Conservation (phyloP, 2,329 filamentous ascomycete species). For the Clonostachys rosea region DNA sequence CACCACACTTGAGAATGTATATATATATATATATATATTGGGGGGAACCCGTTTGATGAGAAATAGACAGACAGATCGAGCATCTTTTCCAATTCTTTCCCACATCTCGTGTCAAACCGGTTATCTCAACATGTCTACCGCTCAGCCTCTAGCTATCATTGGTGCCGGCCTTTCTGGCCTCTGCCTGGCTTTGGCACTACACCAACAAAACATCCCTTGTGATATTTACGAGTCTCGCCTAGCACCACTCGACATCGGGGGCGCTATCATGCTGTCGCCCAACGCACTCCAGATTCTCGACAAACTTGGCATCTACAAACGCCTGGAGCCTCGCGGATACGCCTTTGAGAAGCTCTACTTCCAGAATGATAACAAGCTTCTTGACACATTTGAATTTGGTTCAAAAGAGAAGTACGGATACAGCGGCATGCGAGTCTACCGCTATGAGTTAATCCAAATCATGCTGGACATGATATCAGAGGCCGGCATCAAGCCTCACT, state of each 20-base stretch:
- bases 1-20: too few species aligned
- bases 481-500: conserved; percentile 34
- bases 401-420: conserved; percentile 43
- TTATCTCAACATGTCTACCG: background rate
- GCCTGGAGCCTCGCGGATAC: conserved; percentile 37
- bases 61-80: background rate
- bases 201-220: conserved; percentile 41
- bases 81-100: background rate
- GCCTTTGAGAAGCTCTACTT: conserved; percentile 47
- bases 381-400: conserved; percentile 43
- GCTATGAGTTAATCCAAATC: conserved; percentile 44
- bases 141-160: conserved; percentile 16
- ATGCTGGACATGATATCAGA: conserved; percentile 33
- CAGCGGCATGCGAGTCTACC: conserved; percentile 46
- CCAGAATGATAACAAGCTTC: conserved; percentile 18
- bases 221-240: conserved; percentile 46
- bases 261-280: conserved; percentile 54
- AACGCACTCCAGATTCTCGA: conserved; percentile 53
- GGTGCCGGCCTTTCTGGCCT: conserved; percentile 40
- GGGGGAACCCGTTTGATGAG: too few species aligned
- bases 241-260: conserved; percentile 41
- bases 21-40: too few species aligned
- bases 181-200: conserved; percentile 47
- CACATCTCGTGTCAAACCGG: background rate
- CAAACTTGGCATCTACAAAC: conserved; percentile 38